Conservation (phyloP, 2,329 filamentous ascomycete genomes). For the Stemphylium lycopersici region DNA sequence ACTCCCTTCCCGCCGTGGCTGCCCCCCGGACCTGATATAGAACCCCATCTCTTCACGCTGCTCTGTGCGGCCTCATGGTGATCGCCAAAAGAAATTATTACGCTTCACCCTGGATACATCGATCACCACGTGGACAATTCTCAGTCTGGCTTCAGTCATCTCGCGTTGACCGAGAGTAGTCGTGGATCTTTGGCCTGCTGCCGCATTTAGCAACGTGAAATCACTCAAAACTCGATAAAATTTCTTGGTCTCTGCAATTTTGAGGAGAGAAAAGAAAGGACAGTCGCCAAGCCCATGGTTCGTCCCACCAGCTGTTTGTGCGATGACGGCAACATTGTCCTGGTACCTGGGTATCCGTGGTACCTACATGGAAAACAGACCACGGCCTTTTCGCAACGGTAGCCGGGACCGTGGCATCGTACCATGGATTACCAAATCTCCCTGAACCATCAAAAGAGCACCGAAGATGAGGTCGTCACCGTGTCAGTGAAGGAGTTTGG, state of each 20-base stretch:
- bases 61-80: not conserved
- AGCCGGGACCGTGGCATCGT: too few relatives aligned
- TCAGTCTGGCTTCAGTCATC: not conserved
- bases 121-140: not conserved
- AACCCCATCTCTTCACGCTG: not conserved
- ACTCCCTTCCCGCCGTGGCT: not conserved
- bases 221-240: not conserved
- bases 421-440: too few relatives aligned
- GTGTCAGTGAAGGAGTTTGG: not conserved
- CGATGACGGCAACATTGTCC: not conserved
- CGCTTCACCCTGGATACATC: too few relatives aligned
- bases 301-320: not conserved
- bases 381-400: not conserved
- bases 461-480: not conserved
- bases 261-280: not conserved
- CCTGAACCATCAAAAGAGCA: too few relatives aligned
- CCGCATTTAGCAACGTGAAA: not conserved
- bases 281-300: constrained; percentile 13
- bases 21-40: not conserved
- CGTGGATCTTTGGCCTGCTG: too few relatives aligned
- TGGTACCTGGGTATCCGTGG: not conserved
- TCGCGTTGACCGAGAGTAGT: not conserved
- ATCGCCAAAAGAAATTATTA: not conserved
- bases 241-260: not conserved
- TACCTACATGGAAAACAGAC: constrained; percentile 1